Base-by-base conservation (phyloP, 2,329 filamentous ascomycete genomes). In the Periconia macrospinosa region DNA sequence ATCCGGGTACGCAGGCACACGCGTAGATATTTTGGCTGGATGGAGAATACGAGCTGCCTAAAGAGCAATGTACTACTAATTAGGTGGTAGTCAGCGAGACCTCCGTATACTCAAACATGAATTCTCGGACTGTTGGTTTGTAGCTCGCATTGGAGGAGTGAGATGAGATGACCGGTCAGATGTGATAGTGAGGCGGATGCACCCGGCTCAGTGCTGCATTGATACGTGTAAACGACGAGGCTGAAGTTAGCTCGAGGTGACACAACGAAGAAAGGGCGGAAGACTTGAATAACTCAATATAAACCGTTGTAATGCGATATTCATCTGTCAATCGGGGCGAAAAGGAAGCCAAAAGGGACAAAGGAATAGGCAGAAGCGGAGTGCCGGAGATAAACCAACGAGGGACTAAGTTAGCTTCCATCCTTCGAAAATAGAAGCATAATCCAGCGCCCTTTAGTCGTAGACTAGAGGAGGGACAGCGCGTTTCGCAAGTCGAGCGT, bases 61-160 rank as follows among this genome's bases (percentile, higher is more conserved):
- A 27, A 27, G 23, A 27, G 23, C 23, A 27, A 27, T 27, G 23
- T 27, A 27, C 23, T 8, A 27, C 23, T 27, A 27, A 54, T 55
- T 50, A 52, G 52, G 58, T 53, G 55, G 48, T 56, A 42, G 17
- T 64, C 62, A 64, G 62, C 64, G 65, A 62, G 53, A 57, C 59
- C 53, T 11, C 60, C 56, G 61, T 65, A 30, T 60, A 59, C 61
- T 60, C 58, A 65, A 67, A 66, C 61, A 60, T 59, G 59, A 58
- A 57, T 57, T 58, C 54, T 56, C 54, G 49, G 61, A 48, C 35
- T 57, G 61, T 43, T 69, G 67, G 63, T 69, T 68, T 61, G 46
- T 18, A 11, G 2, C 46, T 62, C 60, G 62, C 59, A 58, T 65
- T 61, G 52, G 42, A 54, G 58, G 55, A 53, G 54, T 54, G 48